Percentiles rank a stretch among this genome's conserved stretches.
These are phyloP conservation scores for Auriscalpium orientale DNA, from an alignment of 768 basidiomycete species.

Conservation along the genomic window DNA sequence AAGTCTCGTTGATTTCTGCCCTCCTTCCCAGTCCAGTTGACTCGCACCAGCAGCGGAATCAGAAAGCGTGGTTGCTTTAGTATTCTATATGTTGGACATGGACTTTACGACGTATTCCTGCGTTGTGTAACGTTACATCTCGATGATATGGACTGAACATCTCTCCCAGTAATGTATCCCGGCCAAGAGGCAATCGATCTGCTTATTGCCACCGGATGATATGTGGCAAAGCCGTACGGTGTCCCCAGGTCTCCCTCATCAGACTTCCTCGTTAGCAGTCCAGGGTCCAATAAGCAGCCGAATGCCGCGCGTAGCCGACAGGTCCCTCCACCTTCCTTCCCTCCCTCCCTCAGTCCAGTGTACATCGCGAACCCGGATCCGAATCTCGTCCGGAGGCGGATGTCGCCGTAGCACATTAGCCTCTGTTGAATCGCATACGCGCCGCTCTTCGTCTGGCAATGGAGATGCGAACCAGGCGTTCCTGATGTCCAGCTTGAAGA, in stretches of 20 bases:
- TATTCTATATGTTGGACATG: no score
- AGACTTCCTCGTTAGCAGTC: not conserved
- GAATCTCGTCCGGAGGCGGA: conserved; percentile 3
- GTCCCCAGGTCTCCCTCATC: not conserved
- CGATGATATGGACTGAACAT: no score
- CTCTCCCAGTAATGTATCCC: no score
- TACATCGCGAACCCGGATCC: conserved; percentile 11
- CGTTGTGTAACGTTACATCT: no score
- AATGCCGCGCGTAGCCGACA: not conserved
- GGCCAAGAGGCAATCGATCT: no score
- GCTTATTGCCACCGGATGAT: no score
- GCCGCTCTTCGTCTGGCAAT: conserved; percentile 24
- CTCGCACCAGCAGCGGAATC: no score
- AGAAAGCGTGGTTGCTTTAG: no score
- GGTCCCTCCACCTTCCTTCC: not conserved
- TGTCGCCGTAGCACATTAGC: conserved; percentile 8
- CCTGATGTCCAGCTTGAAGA: conserved; percentile 30
- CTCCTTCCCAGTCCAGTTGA: no score
- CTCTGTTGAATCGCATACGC: conserved; percentile 25
- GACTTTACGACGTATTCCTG: no score
- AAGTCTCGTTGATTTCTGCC: no score
- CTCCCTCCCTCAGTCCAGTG: conserved; percentile 7
- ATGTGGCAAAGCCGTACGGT: no score
- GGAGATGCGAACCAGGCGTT: conserved; percentile 27
- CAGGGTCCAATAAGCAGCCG: not conserved